phyloP scores from a whole-genome alignment of 768 basidiomycete genomes.

The Clitopilus passeckerianus region DNA sequence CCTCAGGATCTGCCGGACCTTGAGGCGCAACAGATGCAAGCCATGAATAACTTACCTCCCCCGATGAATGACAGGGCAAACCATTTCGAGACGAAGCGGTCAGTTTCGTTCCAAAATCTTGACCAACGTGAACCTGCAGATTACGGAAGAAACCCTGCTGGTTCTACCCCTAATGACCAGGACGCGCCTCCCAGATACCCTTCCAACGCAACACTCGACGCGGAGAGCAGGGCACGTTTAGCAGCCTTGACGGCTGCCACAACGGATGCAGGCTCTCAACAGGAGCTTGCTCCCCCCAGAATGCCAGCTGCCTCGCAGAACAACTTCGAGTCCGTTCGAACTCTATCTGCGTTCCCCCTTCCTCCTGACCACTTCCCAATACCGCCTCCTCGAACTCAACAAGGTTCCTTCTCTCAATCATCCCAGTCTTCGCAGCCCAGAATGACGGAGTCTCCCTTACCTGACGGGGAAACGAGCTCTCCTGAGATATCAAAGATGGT shows the following conservation, averaged over 20 bases:
- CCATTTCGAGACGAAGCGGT: neutral
- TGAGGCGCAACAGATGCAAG: constrained; percentile 10
- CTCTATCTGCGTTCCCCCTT: constrained; percentile 67
- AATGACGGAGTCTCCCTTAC: constrained; percentile 18
- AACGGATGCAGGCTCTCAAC: neutral
- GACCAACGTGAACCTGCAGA: neutral
- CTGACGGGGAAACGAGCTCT: constrained; percentile 9
- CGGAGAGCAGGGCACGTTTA: neutral
- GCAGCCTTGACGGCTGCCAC: neutral
- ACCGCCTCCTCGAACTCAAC: constrained; percentile 35
- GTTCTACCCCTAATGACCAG: constrained; percentile 8
- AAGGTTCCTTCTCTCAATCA: constrained; percentile 18
- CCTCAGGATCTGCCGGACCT: constrained; percentile 39
- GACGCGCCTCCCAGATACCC: constrained; percentile 1
- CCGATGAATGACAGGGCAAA: neutral
- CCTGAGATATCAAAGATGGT: neutral
- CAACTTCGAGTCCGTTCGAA: constrained; percentile 53
- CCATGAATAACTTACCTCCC: neutral
- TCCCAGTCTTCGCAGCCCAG: constrained; percentile 19
- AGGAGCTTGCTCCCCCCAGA: neutral
- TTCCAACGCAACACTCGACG: neutral
- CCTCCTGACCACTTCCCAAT: constrained; percentile 72
- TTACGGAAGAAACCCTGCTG: neutral
- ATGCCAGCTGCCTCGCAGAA: constrained; percentile 8
- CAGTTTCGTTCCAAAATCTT: neutral